Conservation (phyloP, 108 stramenopile species). For the Stephanodiscus triporus region DNA sequence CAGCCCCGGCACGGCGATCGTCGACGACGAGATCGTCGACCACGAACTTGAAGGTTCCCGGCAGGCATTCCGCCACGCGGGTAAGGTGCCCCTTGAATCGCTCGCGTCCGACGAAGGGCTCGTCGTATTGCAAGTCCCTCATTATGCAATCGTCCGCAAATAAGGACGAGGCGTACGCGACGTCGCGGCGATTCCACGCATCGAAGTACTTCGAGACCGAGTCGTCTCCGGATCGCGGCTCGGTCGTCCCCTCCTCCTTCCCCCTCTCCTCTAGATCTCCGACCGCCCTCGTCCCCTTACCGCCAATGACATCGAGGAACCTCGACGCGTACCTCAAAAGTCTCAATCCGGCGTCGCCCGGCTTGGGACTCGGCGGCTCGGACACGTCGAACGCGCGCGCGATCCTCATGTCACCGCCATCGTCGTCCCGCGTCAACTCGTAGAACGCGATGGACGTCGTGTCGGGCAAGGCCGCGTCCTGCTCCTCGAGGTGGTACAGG, state of each 20-base stretch:
- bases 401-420: constrained; percentile 17
- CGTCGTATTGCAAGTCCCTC: constrained; percentile 70
- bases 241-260: constrained; percentile 4
- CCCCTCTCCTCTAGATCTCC: background rate
- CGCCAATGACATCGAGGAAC: constrained; percentile 16
- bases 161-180: constrained; percentile 53
- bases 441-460: constrained; percentile 8
- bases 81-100: constrained; percentile 56
- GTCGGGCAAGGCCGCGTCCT: background rate
- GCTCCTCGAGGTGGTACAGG: constrained; percentile 43
- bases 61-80: constrained; percentile 59
- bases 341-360: constrained; percentile 33
- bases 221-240: background rate
- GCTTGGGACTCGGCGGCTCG: constrained; percentile 39
- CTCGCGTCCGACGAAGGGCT: constrained; percentile 60
- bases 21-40: constrained; percentile 64
- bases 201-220: constrained; percentile 61
- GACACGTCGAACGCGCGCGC: constrained; percentile 37
- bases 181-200: constrained; percentile 85
- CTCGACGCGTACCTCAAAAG: constrained; percentile 41
- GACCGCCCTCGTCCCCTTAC: background rate
- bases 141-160: constrained; percentile 59
- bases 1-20: constrained; percentile 44
- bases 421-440: background rate
- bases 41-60: constrained; percentile 63